Evolutionary conservation across 2,329 filamentous ascomycete species (phyloP), one percentile per base, ranked within the genome.

Genomic region (Fusarium dlaminii): DNA sequence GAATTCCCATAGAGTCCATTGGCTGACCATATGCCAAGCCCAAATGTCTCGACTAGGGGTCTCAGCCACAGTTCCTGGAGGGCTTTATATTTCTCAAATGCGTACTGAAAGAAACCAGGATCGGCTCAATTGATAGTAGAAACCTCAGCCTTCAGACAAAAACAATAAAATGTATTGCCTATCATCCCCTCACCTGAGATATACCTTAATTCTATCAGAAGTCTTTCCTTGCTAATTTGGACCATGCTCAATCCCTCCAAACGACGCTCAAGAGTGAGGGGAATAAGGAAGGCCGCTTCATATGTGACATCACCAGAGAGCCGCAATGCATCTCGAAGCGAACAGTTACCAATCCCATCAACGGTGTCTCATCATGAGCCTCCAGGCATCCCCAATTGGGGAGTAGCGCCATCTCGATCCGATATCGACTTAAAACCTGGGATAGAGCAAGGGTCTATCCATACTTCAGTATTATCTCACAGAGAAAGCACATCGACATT

Each of bases 161-260:
- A 14, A 5, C 10, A 10, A n/a, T 14, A 10, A 39, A n/a, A 39
- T 39, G 11, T 2, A 22, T 14, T 39, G 0, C 17, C 18, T 29
- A 5, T 7, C 1, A 7, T 29, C 10, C 1, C 10, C 11, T n/a
- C 5, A 3, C 6, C 51, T 5, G 5, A 39, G 15, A n/a, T 5
- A 17, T 10, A 13, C 12, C 24, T 22, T 22, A 1, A 29, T 13
- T 10, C 0, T 7, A 17, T 8, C 2, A 6, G 14, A 22, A 29
- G 4, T 17, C 14, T 9, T 9, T 29, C 5, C 20, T 54, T 54
- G 34, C 17, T 9, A 10, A 22, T 17, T 12, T 54, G 6, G 9
- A 6, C 45, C 20, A 48, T 48, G 24, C 11, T 39, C 2, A 29
- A 29, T 0, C 34, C 24, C 3, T 29, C 36, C 12, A 29, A n/a